Base-by-base conservation (phyloP, 2,329 filamentous ascomycete species). In the Fusarium siculi region DNA sequence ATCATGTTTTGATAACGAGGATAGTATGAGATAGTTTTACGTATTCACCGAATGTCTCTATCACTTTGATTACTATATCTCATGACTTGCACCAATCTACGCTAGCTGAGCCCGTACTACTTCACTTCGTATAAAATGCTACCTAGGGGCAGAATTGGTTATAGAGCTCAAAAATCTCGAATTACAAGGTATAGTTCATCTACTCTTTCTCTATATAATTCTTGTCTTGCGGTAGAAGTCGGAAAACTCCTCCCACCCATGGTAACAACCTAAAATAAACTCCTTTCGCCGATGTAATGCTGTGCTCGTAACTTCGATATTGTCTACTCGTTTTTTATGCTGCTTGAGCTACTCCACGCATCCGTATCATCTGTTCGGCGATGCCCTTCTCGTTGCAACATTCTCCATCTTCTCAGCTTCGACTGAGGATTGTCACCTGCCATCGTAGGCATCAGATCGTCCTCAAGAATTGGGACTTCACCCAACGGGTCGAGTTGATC, bases 401-500 rank as follows among this genome's bases (percentile, higher is more conserved):
- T 74, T 43, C 73, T 65, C 54, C 68, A 73, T 52, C 73, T 60
- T 37, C 73, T 66, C 36, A 75, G 56, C 50, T 65, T 72, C 37
- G 73, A 75, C 43, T 73, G 71, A 15, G 73, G 70, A 34, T 79
- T 75, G 8, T 80, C 78, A 14, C 73, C 78, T 23, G 76, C 70
- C 59, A 77, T 68, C 11, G 74, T 77, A 5, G 80, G 76, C 63
- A 81, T 78, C 34, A 78, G 67, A 52, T 81, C 80, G 37, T 78
- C 79, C 49, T 81, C 80, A 14, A 81, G 68, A 19, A 81, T 78
- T 3, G 79, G 78, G 23, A 82, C 78, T 32, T 81, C 80, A 34
- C 78, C 79, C 37, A 82, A 58, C 3, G 80, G 79, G 53, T 82
- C 80, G 15, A 82, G 70, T 55, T 80, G 76, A 36, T 80, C 81